phyloP scores from a whole-genome alignment of 805 yeast species.

The Yamadazyma ubonensis region DNA sequence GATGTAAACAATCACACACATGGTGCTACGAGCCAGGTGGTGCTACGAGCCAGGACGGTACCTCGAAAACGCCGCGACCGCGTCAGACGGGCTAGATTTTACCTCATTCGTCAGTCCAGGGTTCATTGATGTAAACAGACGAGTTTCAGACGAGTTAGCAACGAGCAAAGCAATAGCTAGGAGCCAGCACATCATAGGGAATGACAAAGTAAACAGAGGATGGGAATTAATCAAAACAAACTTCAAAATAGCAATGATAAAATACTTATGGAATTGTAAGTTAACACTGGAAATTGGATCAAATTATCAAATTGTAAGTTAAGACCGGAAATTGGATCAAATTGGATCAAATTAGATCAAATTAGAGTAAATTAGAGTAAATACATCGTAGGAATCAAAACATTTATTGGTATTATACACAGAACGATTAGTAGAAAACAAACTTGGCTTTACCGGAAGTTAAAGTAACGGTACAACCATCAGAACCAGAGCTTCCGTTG shows the following conservation, averaged over 20 bases:
- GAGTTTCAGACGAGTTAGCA: background rate
- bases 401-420: constrained; percentile 13
- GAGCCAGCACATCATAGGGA: too few species aligned
- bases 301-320: too few species aligned
- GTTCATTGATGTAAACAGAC: background rate
- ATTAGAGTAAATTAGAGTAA: too few species aligned
- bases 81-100: background rate
- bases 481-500: constrained; percentile 56
- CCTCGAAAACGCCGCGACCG: background rate
- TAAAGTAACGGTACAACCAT: constrained; percentile 79
- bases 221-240: too few species aligned
- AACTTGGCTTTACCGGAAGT: constrained; percentile 60
- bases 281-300: too few species aligned
- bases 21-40: too few species aligned
- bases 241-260: too few species aligned
- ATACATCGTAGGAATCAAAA: constrained; percentile 9
- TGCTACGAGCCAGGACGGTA: constrained; percentile 1
- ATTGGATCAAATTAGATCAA: too few species aligned
- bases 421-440: constrained; percentile 34
- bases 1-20: too few species aligned
- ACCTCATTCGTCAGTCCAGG: background rate
- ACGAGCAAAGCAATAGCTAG: background rate
- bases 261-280: too few species aligned
- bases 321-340: too few species aligned
- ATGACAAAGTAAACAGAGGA: too few species aligned